A percentile compares a stretch with the other conserved stretches of the same genome.
Conservation (phyloP, 2,329 filamentous ascomycete genomes). For the Escovopsis sp. region DNA sequence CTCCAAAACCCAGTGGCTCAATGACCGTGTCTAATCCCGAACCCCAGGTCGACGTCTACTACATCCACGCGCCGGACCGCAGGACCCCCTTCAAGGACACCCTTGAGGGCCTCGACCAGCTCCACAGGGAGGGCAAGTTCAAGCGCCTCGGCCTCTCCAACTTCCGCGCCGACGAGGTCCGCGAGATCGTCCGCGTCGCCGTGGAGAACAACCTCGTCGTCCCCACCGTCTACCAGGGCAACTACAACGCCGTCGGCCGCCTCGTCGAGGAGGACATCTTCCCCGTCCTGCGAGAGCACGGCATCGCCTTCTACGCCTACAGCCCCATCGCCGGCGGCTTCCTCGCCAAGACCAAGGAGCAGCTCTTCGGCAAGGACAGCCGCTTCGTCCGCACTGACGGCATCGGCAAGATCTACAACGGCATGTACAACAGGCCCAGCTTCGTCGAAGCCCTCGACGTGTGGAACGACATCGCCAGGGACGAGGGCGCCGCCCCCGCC, state of each 20-base stretch:
- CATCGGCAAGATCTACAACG: conserved; percentile 1
- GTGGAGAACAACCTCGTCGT: conserved; percentile 20
- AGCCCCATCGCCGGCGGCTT: conserved; percentile 22
- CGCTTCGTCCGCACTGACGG: not conserved
- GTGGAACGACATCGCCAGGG: conserved; percentile 1
- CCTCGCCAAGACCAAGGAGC: conserved; percentile 6
- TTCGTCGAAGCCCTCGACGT: conserved; percentile 1
- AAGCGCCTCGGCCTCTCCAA: conserved; percentile 22
- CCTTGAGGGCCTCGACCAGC: conserved; percentile 1
- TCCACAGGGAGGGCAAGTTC: conserved; percentile 1
- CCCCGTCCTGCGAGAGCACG: conserved; percentile 19
- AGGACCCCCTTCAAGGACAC: not conserved
- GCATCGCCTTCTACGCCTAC: conserved; percentile 25
- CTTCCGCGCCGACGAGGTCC: conserved; percentile 24
- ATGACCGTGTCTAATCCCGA: no score
- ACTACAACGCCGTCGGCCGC: conserved; percentile 25
- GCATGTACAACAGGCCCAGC: conserved; percentile 2
- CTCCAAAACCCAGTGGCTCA: not conserved
- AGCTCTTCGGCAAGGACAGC: conserved; percentile 1
- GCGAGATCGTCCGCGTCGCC: conserved; percentile 23
- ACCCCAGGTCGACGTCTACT: conserved; percentile 2
- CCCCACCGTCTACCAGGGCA: conserved; percentile 28
- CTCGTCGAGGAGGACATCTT: conserved; percentile 22
- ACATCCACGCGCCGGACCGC: conserved; percentile 1
- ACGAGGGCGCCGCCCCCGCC: not conserved